Base-by-base conservation (phyloP, 2,329 filamentous ascomycete species). In the Neofusicoccum laricinum region DNA sequence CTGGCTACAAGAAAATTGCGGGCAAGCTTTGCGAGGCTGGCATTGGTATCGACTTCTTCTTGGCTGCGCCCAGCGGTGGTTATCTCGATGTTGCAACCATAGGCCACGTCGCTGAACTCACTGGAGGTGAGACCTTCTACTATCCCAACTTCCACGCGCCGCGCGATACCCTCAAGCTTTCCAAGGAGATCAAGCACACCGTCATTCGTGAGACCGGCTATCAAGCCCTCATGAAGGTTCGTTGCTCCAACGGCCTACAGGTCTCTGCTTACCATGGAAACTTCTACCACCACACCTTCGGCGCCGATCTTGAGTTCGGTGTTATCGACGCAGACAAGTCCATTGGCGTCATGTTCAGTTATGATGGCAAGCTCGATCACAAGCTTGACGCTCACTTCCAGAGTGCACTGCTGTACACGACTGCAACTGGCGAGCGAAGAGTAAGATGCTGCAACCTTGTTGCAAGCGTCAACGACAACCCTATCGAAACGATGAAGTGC, bases 361-460 rank as follows among this genome's bases (percentile, higher is more conserved):
- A 99, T 76, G 95, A 99, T 73, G 95, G 95, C 66, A 98, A 98
- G 79, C 86, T 99, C n/a, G 95, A 99, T 77, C 83, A 92, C 4
- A 97, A 97, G 78, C 85, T 98, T 21, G 95, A 99, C 77, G 94
- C 94, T 7, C 95, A 99, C 79, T 99, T 99, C 84, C 95, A 99
- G 76, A 92, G 91, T 21, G 95, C 95, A 1, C 81, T 99, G 2
- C 85, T 99, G 1, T 99, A 99, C 79, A 99, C 95, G 0, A 96
- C 94, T 4, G 91, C 93, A 3, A 89, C 86, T 58, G 95, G 95
- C 3, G 88, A 99, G 78, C 88, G 95, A 55, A 86, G 95, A 62
- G 95, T 99, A 55, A 85, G 95, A 65, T 99, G 95, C 78, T 92
- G 89, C 73, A 99, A 99, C 75, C 85, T 96, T 30, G 94, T 99